phyloP scores from a whole-genome alignment of 1,284 basidiomycete genomes.

The Ustilago loliicola region DNA sequence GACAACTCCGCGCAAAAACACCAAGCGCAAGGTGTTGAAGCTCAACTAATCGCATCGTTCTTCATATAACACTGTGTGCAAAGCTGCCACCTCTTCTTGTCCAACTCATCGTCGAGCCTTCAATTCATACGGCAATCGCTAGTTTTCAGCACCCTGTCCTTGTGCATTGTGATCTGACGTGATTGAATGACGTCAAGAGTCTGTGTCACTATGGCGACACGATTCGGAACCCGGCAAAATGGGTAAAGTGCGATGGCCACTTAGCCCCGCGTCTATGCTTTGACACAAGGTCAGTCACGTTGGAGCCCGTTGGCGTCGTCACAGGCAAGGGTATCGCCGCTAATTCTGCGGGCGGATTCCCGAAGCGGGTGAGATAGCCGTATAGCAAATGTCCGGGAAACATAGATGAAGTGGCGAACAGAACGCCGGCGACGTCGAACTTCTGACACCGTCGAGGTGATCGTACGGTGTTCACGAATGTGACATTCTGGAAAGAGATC shows the following conservation, averaged over 20 bases:
- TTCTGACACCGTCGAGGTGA: neutral
- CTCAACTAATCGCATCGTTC: conserved; percentile 18
- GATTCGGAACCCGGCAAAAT: neutral
- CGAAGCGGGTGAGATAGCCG: neutral
- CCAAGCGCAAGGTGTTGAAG: conserved; percentile 40
- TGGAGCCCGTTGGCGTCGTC: neutral
- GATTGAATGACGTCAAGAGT: neutral
- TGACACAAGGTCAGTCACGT: neutral
- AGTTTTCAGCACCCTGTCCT: neutral
- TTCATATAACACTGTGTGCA: neutral
- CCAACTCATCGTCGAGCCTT: neutral
- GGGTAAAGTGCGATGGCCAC: neutral
- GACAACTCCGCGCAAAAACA: conserved; percentile 31
- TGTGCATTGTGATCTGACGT: neutral
- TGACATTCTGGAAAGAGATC: neutral
- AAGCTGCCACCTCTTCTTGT: neutral
- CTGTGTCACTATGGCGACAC: neutral
- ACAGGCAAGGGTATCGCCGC: neutral
- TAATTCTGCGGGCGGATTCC: neutral
- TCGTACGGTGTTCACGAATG: neutral
- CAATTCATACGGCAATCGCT: neutral
- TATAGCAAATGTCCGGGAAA: neutral
- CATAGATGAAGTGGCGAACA: neutral
- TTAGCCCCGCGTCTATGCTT: neutral
- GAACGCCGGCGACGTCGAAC: neutral